These are phyloP conservation scores for Ampelomyces quisqualis DNA, from an alignment of 2,329 filamentous ascomycete species.

Conservation along the genomic window DNA sequence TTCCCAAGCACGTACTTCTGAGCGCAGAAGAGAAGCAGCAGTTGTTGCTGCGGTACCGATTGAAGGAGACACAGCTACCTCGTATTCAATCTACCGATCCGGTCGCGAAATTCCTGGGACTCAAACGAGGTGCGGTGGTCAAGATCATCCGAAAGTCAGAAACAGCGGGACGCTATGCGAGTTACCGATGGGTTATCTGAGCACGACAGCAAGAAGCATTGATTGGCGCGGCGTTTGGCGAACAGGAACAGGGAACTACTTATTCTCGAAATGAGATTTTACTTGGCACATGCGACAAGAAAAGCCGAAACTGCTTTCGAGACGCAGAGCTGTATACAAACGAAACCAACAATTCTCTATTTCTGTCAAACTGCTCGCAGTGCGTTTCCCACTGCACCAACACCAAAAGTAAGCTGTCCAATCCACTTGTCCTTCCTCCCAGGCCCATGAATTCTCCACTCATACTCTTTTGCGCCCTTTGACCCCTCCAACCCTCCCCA, in stretches of 20 bases:
- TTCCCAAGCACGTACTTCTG: slow-evolving; percentile 88
- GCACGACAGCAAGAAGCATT: not conserved
- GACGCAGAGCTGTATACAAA: slow-evolving; percentile 3
- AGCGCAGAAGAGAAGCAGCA: slow-evolving; percentile 86
- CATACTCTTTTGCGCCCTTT: not conserved
- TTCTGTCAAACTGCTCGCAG: not conserved
- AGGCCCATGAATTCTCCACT: not conserved
- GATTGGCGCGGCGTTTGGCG: slow-evolving; percentile 6
- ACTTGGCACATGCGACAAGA: slow-evolving; percentile 4
- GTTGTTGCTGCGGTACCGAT: slow-evolving; percentile 81
- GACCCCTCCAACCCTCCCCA: not conserved
- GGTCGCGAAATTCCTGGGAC: slow-evolving; percentile 85
- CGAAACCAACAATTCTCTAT: not conserved
- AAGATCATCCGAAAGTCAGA: slow-evolving; percentile 97
- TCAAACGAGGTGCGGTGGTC: slow-evolving; percentile 90
- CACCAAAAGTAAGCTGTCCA: not conserved
- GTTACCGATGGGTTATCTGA: slow-evolving; percentile 71
- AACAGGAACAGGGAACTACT: not conserved
- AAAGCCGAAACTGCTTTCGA: slow-evolving; percentile 1
- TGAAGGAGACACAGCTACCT: slow-evolving; percentile 97
- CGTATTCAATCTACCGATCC: slow-evolving; percentile 90
- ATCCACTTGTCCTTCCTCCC: not conserved
- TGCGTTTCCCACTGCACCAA: no score
- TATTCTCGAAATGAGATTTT: not conserved
- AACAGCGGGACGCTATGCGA: slow-evolving; percentile 94